A percentile compares a stretch with the other conserved stretches of the same genome.
Conservation (phyloP, 441 rosid genomes). For the Erodium trifolium region DNA sequence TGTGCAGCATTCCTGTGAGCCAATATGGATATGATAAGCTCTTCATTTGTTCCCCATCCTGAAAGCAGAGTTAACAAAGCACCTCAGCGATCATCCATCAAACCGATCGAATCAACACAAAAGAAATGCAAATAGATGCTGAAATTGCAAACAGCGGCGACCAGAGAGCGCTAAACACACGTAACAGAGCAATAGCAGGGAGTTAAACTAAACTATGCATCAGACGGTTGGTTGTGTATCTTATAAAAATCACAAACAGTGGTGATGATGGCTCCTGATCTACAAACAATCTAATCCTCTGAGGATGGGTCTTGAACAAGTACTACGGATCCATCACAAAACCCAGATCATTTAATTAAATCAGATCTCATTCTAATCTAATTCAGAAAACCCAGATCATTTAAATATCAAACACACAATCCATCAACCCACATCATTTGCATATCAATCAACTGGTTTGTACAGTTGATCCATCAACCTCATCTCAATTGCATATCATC, state of each 20-base stretch:
- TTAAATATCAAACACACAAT: neutral
- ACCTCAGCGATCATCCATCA: neutral
- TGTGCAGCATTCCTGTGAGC: constrained; percentile 73
- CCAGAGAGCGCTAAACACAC: too few species aligned
- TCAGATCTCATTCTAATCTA: neutral
- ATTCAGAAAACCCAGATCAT: neutral
- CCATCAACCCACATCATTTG: neutral
- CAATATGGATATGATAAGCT: constrained; percentile 71
- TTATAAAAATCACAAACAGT: too few species aligned
- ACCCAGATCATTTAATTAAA: too few species aligned
- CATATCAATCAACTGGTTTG: neutral
- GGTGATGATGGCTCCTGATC: too few species aligned
- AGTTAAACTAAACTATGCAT: too few species aligned
- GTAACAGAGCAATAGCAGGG: too few species aligned
- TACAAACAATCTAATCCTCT: too few species aligned
- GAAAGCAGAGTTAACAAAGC: constrained; percentile 9
- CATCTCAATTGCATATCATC: neutral
- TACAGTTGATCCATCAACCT: neutral
- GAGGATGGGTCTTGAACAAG: too few species aligned
- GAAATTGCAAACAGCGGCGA: neutral
- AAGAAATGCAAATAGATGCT: neutral
- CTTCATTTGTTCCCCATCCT: constrained; percentile 98
- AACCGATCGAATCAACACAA: neutral
- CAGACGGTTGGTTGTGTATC: too few species aligned
- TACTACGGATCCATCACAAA: too few species aligned